A percentile compares a stretch with the other conserved stretches of the same genome.
Evolutionary conservation across 2,329 filamentous ascomycete genomes (phyloP).

Genomic region (Fusarium xylarioides): DNA sequence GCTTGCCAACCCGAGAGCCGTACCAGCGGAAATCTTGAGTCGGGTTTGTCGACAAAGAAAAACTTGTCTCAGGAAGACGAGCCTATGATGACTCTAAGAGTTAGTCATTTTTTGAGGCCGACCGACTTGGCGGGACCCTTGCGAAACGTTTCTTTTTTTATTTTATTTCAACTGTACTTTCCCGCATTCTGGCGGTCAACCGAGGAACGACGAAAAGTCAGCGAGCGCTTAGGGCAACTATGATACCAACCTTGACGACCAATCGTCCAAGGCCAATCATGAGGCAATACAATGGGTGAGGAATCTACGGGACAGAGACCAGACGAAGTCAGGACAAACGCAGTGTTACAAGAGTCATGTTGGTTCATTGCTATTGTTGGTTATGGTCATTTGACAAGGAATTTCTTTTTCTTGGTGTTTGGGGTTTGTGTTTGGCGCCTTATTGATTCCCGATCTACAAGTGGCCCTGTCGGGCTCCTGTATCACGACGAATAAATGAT

Average conservation of each 20-base stretch:
- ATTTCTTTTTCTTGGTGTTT: conserved; percentile 33
- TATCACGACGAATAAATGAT: conserved; percentile 33
- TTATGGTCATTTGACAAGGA: conserved; percentile 7
- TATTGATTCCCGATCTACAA: conserved; percentile 33
- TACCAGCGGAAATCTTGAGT: conserved; percentile 6
- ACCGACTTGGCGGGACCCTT: conserved; percentile 33
- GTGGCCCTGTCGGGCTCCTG: conserved; percentile 17
- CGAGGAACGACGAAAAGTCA: conserved; percentile 20
- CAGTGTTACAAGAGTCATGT: conserved; percentile 4
- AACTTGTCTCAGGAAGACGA: conserved; percentile 12
- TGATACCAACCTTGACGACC: conserved; percentile 9
- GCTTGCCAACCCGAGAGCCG: neutral
- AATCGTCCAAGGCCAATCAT: neutral
- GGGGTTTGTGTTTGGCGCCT: conserved; percentile 17
- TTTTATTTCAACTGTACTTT: conserved; percentile 28
- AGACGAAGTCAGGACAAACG: neutral
- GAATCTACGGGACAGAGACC: neutral
- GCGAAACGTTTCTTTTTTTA: conserved; percentile 31
- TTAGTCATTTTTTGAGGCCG: conserved; percentile 26
- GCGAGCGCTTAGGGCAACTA: conserved; percentile 28
- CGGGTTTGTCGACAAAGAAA: conserved; percentile 12
- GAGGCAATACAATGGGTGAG: neutral
- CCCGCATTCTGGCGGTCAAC: conserved; percentile 32
- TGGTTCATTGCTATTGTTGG: conserved; percentile 2
- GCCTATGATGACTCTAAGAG: conserved; percentile 16